Evolutionary conservation across 331 rosid genomes (phyloP).

Genomic region (Cydonia oblonga): DNA sequence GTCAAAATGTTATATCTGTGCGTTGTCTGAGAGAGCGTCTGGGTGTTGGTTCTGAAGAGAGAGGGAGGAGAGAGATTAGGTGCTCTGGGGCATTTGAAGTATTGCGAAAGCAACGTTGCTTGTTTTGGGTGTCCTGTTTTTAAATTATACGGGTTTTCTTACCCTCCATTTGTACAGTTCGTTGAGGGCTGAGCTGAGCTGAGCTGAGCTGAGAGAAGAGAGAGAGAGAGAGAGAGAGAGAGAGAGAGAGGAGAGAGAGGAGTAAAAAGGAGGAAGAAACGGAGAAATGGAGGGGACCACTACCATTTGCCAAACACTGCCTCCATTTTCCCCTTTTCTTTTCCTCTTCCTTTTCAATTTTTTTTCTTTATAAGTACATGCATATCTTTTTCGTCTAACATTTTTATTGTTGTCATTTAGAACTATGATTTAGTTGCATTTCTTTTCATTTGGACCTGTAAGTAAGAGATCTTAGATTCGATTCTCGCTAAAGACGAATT

Average conservation of each 20-base stretch:
- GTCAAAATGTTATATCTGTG: not conserved
- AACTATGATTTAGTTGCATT: accelerated
- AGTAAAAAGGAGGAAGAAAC: not conserved
- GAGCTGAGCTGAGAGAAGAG: not conserved
- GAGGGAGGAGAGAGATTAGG: not conserved
- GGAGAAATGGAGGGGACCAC: conserved; percentile 25
- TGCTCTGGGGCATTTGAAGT: conserved; percentile 52
- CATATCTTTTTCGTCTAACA: not conserved
- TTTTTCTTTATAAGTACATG: not conserved
- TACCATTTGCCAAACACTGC: not conserved
- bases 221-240: no score
- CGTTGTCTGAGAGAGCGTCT: not conserved
- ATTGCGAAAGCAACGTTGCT: conserved; percentile 58
- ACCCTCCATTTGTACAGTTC: conserved; percentile 23
- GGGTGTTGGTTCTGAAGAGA: conserved; percentile 32
- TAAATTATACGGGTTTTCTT: conserved; percentile 19
- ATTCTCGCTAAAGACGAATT: no score
- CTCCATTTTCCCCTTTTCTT: no score
- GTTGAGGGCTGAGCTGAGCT: not conserved
- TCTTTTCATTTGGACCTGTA: no score
- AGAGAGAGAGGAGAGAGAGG: not conserved
- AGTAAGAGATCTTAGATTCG: no score
- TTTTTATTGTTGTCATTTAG: not conserved
- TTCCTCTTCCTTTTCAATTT: no score
- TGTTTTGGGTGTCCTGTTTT: conserved; percentile 24